Percentiles rank a stretch among this genome's conserved stretches.
phyloP scores from a whole-genome alignment of 208 protist species.

The Angomonas ambiguus region DNA sequence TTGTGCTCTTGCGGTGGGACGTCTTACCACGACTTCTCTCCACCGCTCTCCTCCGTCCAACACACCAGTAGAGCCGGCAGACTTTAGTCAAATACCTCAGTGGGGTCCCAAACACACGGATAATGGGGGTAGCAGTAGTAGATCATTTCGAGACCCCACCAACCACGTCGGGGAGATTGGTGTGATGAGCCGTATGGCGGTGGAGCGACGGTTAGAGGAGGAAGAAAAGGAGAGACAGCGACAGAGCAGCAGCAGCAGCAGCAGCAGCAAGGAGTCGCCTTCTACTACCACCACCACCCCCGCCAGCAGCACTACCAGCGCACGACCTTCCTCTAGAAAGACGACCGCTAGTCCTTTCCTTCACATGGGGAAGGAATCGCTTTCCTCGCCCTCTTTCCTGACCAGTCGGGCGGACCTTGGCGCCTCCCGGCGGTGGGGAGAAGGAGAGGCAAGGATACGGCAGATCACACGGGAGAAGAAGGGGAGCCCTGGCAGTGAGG shows the following conservation, averaged over 20 bases:
- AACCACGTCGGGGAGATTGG: constrained; percentile 56
- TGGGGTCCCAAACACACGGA: neutral
- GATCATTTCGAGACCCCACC: constrained; percentile 22
- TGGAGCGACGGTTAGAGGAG: neutral
- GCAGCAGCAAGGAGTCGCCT: no score
- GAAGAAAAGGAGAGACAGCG: neutral
- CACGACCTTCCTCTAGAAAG: neutral
- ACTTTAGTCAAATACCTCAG: neutral
- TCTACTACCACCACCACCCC: no score
- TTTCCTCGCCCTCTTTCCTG: neutral
- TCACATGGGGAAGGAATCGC: neutral
- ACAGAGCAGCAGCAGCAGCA: neutral
- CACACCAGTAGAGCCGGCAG: neutral
- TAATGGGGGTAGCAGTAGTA: neutral
- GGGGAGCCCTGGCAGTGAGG: neutral
- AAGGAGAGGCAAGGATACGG: constrained; percentile 1
- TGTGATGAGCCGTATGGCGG: constrained; percentile 38
- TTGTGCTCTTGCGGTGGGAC: no score
- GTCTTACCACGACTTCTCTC: no score
- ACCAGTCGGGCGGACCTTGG: neutral
- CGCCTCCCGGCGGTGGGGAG: no score
- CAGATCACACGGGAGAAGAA: neutral
- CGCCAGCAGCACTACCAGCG: no score
- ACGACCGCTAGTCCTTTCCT: neutral
- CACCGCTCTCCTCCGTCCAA: neutral